Evolutionary conservation across 2,329 filamentous ascomycete genomes (phyloP).

Genomic region (Monosporascus sp.): DNA sequence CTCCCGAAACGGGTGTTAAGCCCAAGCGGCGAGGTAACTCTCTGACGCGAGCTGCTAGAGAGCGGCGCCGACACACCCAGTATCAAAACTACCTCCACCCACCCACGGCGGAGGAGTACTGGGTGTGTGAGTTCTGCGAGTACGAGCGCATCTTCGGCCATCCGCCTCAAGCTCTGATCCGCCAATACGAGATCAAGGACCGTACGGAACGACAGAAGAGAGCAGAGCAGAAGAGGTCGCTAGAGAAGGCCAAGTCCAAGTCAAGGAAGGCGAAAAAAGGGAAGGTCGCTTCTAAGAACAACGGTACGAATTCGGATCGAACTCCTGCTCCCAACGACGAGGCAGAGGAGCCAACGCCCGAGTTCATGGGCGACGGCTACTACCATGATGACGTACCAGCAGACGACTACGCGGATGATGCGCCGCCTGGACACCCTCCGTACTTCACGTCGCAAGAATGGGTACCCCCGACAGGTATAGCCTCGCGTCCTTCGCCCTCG

Average conservation of each 20-base stretch:
- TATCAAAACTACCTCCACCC: conserved; percentile 72
- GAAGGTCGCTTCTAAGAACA: conserved; percentile 56
- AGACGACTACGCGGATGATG: conserved; percentile 3
- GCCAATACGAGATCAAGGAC: conserved; percentile 92
- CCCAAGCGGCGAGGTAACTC: conserved; percentile 66
- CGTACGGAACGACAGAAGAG: conserved; percentile 75
- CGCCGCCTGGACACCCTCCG: conserved; percentile 11
- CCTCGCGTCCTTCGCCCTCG: neutral
- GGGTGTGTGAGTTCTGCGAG: conserved; percentile 98
- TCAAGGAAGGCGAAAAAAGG: conserved; percentile 83
- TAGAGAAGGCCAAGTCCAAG: conserved; percentile 94
- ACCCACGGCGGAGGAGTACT: conserved; percentile 66
- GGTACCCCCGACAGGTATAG: neutral
- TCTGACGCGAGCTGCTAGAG: conserved; percentile 67
- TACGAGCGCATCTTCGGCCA: conserved; percentile 94
- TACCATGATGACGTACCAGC: conserved; percentile 18
- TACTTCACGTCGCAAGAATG: neutral
- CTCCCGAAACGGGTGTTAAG: conserved; percentile 40
- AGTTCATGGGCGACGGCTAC: conserved; percentile 18
- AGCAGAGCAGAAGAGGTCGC: conserved; percentile 75
- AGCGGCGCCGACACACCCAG: conserved; percentile 72
- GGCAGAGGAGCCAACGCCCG: conserved; percentile 14
- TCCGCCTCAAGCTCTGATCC: conserved; percentile 77
- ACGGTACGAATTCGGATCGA: conserved; percentile 19
- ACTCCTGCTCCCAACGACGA: conserved; percentile 13